phyloP scores from a whole-genome alignment of 495 filamentous ascomycete species.

The Lepraria neglecta region DNA sequence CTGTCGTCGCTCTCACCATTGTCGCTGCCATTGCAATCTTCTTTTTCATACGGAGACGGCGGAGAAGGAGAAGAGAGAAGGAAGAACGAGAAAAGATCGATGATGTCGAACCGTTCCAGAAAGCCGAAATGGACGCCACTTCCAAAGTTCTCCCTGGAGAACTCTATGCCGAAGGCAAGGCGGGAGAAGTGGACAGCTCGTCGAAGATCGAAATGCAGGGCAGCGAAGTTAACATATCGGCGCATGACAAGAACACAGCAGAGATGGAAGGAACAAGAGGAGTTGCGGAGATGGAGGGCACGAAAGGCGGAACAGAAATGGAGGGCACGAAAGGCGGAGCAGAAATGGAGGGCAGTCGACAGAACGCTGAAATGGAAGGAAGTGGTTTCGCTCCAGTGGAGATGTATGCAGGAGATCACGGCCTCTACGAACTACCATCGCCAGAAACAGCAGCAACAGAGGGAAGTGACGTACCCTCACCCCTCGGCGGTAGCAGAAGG shows the following conservation, averaged over 20 bases:
- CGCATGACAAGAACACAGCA: background rate
- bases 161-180: conserved; percentile 13
- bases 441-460: conserved; percentile 1
- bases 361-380: conserved; percentile 18
- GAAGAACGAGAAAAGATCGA: conserved; percentile 4
- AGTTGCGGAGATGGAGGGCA: conserved; percentile 19
- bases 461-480: conserved; percentile 18
- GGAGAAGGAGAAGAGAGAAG: conserved; percentile 14
- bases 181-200: conserved; percentile 13
- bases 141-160: conserved; percentile 15
- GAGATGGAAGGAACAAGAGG: conserved; percentile 24
- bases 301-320: conserved; percentile 17
- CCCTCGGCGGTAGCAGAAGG: conserved; percentile 8
- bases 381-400: conserved; percentile 17
- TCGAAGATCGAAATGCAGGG: conserved; percentile 23
- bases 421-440: conserved; percentile 16
- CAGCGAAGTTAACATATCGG: conserved; percentile 8
- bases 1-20: conserved; percentile 9
- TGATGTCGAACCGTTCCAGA: conserved; percentile 14
- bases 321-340: conserved; percentile 15
- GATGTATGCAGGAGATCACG: conserved; percentile 21
- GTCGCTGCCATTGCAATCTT: conserved; percentile 11
- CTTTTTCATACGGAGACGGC: conserved; percentile 9
- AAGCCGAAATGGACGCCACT: conserved; percentile 21
- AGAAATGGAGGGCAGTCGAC: conserved; percentile 22